Conservation (phyloP, 371 early-diverging fungal species). For the Basidiobolus meristosporus region DNA sequence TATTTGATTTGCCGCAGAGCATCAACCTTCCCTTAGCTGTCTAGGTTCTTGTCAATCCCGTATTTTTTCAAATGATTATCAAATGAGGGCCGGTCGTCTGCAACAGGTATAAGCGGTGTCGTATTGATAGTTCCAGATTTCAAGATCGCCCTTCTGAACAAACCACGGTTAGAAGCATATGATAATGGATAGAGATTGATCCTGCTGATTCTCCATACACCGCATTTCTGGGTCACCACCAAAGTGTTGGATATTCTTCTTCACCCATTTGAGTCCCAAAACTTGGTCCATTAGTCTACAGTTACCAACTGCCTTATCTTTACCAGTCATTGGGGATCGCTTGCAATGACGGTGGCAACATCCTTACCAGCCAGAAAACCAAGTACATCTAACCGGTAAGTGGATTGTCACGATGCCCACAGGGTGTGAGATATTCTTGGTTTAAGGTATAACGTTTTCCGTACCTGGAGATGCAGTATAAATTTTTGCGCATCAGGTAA, state of each 20-base stretch:
- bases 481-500: too few species aligned
- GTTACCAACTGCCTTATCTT: conserved; percentile 3
- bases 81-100: too few species aligned
- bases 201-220: conserved; percentile 28
- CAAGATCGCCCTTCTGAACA: too few species aligned
- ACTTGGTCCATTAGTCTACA: conserved; percentile 11
- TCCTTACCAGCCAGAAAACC: conserved; percentile 20
- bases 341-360: neutral
- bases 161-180: conserved; percentile 4
- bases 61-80: too few species aligned
- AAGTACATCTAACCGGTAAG: conserved; percentile 21
- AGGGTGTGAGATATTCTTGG: too few species aligned
- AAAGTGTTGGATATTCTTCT: conserved; percentile 13
- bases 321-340: neutral
- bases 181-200: conserved; percentile 14
- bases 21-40: too few species aligned
- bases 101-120: too few species aligned
- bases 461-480: too few species aligned
- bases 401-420: conserved; percentile 16
- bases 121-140: too few species aligned
- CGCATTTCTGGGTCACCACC: conserved; percentile 16
- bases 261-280: conserved; percentile 24
- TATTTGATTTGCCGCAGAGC: too few species aligned
- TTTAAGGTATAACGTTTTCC: too few species aligned
- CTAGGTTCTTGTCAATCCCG: too few species aligned